These are phyloP conservation scores for Alternaria gansuensis DNA, from an alignment of 2,329 filamentous ascomycete genomes.

Conservation along the genomic window DNA sequence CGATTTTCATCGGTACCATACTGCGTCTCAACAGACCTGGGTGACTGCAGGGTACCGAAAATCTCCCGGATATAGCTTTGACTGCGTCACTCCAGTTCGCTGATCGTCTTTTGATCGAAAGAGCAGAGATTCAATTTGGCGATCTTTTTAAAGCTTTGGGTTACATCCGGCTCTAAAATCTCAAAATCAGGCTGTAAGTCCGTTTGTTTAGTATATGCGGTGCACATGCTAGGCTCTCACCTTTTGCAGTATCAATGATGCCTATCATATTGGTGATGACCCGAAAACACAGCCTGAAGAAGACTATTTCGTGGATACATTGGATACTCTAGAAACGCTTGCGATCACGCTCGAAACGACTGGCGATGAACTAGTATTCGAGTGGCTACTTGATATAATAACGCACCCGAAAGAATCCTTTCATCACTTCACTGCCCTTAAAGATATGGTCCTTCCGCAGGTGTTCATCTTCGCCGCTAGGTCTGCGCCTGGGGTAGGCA, in stretches of 20 bases:
- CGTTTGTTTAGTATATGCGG: not conserved
- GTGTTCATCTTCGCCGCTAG: conserved; percentile 24
- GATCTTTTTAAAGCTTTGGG: conserved; percentile 34
- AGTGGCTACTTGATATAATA: conserved; percentile 27
- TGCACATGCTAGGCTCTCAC: not conserved
- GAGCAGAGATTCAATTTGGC: conserved; percentile 28
- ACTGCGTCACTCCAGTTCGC: conserved; percentile 31
- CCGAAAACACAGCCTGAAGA: conserved; percentile 21
- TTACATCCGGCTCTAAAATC: conserved; percentile 23
- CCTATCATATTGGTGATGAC: conserved; percentile 27
- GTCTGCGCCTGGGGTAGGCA: not conserved
- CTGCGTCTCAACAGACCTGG: conserved; percentile 36
- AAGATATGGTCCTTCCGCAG: conserved; percentile 27
- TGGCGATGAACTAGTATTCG: conserved; percentile 23
- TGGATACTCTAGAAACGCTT: conserved; percentile 23
- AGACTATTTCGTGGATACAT: conserved; percentile 30
- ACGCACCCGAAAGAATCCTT: conserved; percentile 20
- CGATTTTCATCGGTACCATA: conserved; percentile 28
- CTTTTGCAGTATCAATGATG: conserved; percentile 25
- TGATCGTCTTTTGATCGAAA: conserved; percentile 24
- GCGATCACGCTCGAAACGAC: conserved; percentile 26
- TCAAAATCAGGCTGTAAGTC: conserved; percentile 26
- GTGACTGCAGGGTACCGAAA: conserved; percentile 29
- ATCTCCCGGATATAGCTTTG: conserved; percentile 25
- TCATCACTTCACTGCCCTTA: conserved; percentile 21